Conservation (phyloP, 2,329 filamentous ascomycete species). For the Purpureocillium lavendulum region DNA sequence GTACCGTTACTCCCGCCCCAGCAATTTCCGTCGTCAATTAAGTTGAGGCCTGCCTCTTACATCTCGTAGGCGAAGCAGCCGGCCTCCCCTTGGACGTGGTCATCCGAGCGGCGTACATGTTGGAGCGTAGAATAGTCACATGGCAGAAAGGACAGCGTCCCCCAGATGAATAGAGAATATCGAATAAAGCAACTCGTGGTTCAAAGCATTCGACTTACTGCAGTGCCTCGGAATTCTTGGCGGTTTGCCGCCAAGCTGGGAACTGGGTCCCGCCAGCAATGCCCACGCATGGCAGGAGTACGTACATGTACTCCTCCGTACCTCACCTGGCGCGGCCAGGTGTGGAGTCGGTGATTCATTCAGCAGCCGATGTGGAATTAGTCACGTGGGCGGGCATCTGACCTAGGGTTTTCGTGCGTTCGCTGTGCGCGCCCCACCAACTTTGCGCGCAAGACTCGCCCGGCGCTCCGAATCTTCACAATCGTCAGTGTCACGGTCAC, state of each 20-base stretch:
- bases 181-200: too few species aligned
- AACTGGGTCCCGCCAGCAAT: too few species aligned
- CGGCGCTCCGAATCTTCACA: constrained; percentile 24
- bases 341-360: too few species aligned
- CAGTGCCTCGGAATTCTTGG: too few species aligned
- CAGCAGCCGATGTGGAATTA: too few species aligned
- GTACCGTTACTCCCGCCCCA: constrained; percentile 13
- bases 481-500: constrained; percentile 39
- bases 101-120: constrained; percentile 27
- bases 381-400: constrained; percentile 21
- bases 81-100: constrained; percentile 24
- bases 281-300: too few species aligned
- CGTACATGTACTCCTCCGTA: too few species aligned
- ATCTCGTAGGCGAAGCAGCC: constrained; percentile 16
- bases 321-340: too few species aligned
- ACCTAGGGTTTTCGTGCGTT: constrained; percentile 28
- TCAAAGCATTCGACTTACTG: too few species aligned
- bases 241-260: too few species aligned
- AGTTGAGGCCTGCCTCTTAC: too few species aligned
- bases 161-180: background rate
- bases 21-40: too few species aligned
- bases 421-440: constrained; percentile 32
- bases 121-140: constrained; percentile 24
- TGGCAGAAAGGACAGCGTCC: constrained; percentile 20
- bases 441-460: constrained; percentile 29